Conservation (phyloP, 768 basidiomycete genomes). For the Neoboletus brunneissimus region DNA sequence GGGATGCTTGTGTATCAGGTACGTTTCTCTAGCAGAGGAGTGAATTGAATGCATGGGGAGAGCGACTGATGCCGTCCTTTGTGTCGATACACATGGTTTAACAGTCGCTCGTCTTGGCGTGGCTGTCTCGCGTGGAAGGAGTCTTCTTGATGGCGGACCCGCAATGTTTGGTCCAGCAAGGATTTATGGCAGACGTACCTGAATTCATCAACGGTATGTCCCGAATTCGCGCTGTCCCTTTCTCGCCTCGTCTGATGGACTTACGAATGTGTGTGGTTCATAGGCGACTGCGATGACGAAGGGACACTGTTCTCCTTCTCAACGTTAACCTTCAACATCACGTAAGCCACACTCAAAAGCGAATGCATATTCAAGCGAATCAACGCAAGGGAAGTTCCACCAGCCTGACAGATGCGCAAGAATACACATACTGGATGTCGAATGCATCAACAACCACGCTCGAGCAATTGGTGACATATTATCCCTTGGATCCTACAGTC, state of each 20-base stretch:
- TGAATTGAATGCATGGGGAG: not conserved
- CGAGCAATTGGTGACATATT: constrained; percentile 28
- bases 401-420: constrained; percentile 27
- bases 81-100: not conserved
- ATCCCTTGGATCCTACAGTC: constrained; percentile 40
- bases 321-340: constrained; percentile 45
- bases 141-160: constrained; percentile 36
- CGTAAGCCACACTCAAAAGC: constrained; percentile 31
- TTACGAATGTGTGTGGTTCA: not conserved
- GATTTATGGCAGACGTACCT: constrained; percentile 31
- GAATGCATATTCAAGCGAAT: no score
- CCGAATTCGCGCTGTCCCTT: not conserved
- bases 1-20: constrained; percentile 34
- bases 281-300: constrained; percentile 42
- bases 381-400: not conserved
- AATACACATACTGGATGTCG: constrained; percentile 16
- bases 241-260: not conserved
- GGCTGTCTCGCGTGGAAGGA: constrained; percentile 41
- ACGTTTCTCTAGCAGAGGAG: not conserved
- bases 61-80: not conserved
- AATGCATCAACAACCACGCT: constrained; percentile 15
- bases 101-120: constrained; percentile 31
- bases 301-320: constrained; percentile 46
- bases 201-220: constrained; percentile 9
- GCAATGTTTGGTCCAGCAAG: constrained; percentile 31